Evolutionary conservation across 345 rosid species (phyloP), one percentile per base, ranked within the genome.

Genomic region (Citrus trifoliata): DNA sequence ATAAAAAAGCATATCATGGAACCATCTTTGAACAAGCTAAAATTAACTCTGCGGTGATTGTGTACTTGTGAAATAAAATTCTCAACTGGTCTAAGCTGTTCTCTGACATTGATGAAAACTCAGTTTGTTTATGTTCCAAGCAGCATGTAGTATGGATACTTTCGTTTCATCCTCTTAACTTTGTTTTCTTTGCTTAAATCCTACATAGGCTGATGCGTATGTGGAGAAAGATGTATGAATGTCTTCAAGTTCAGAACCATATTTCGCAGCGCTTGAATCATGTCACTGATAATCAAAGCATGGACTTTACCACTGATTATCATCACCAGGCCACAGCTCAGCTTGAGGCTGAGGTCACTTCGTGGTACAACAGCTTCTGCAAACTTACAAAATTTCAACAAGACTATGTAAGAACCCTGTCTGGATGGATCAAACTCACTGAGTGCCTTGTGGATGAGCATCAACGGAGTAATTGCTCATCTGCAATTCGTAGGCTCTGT

Each of bases 281-380:
- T 82, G 85, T 93, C 63, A 70, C 81, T 38, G 91, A 86, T 73
- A 63, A 80, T 77, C 88, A 87, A 77, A 76, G 24, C 76, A 56
- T 83, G 72, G 92, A 88, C 76, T 83, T 86, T 65, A 86, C 92
- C 79, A 87, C 97, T 7, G 95, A 90, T 73, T 83, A 81, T 84
- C 97, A 88, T 84, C 92, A 86, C 48, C 89, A 83, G 58, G 98
- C 98, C 18, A 91, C 91, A 40, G 82, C 83, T 75, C 97, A 95
- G 85, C 95, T 95, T 68, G 90, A 89, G 85, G 69, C 86, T 5
- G 98, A 93, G 90, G 90, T 92, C 72, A 82, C 83, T 63, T 82
- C 87, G 80, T 95, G 98, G 97, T 84, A 88, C 78, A 64, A 79
- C 78, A 91, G 91, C 89, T 95, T 93, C 87, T 90, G 98, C 89